Percentiles rank a stretch among this genome's conserved stretches.
Conservation (phyloP, 306 rosid genomes). For the Cucurbita pepo region DNA sequence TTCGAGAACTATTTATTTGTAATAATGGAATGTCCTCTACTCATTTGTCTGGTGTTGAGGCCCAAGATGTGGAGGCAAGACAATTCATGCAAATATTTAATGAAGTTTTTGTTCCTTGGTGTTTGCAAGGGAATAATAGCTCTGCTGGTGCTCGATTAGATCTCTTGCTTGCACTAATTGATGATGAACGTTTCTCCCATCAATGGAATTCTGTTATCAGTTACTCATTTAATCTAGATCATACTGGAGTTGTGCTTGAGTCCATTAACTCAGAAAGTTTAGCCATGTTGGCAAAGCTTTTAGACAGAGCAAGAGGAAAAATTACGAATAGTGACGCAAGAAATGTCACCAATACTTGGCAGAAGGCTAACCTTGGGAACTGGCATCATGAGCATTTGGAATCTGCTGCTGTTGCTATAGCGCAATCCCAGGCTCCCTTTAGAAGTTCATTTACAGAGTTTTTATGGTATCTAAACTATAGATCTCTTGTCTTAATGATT, state of each 20-base stretch:
- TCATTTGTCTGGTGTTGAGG: slow-evolving; percentile 20
- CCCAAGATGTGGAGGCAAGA: slow-evolving; percentile 20
- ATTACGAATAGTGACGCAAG: slow-evolving; percentile 24
- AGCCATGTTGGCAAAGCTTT: slow-evolving; percentile 50
- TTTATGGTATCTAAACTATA: slow-evolving; percentile 44
- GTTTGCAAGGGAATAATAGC: slow-evolving; percentile 37
- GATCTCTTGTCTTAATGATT: not conserved
- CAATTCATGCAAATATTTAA: slow-evolving; percentile 62
- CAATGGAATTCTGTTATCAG: slow-evolving; percentile 58
- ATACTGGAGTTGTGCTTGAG: slow-evolving; percentile 24
- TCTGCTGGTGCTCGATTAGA: slow-evolving; percentile 54
- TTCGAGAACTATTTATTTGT: slow-evolving; percentile 38
- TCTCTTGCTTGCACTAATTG: slow-evolving; percentile 61
- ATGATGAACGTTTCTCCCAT: slow-evolving; percentile 65
- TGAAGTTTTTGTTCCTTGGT: slow-evolving; percentile 72
- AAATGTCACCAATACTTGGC: slow-evolving; percentile 20
- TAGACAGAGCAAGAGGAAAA: slow-evolving; percentile 52
- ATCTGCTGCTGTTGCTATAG: slow-evolving; percentile 50
- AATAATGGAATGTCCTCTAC: slow-evolving; percentile 16
- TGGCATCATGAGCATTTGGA: slow-evolving; percentile 69
- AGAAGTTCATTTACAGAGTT: slow-evolving; percentile 44
- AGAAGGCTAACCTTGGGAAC: slow-evolving; percentile 26
- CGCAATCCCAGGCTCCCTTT: slow-evolving; percentile 32
- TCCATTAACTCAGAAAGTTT: slow-evolving; percentile 34
- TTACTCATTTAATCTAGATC: slow-evolving; percentile 31